Percentiles rank a stretch among this genome's conserved stretches.
phyloP scores from a whole-genome alignment of 2,329 filamentous ascomycete species.

The Calycina marina region DNA sequence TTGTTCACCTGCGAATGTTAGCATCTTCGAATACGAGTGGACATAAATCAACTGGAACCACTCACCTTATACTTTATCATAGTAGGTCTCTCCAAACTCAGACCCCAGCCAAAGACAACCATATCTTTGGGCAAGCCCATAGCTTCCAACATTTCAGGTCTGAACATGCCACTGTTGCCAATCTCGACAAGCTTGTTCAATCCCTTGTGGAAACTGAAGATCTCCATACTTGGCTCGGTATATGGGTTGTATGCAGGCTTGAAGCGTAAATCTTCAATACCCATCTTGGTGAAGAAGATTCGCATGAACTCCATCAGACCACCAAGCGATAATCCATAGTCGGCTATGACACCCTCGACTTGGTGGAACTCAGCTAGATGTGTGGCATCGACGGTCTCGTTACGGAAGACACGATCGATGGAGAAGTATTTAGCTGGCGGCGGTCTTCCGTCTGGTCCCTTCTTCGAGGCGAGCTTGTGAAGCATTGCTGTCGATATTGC shows the following conservation, averaged over 20 bases:
- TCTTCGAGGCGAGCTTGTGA: constrained; percentile 72
- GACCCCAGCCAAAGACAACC: constrained; percentile 85
- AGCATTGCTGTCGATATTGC: constrained; percentile 83
- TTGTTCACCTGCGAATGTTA: constrained; percentile 47
- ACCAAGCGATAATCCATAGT: constrained; percentile 84
- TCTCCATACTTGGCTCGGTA: constrained; percentile 95
- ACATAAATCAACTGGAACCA: too few species aligned
- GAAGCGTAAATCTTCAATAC: constrained; percentile 74
- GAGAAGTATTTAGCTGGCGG: constrained; percentile 86
- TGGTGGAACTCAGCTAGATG: constrained; percentile 98
- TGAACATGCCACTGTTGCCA: constrained; percentile 97
- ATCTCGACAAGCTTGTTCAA: constrained; percentile 90
- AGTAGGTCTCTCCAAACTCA: constrained; percentile 84
- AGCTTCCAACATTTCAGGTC: constrained; percentile 88
- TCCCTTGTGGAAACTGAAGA: constrained; percentile 88
- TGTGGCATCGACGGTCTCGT: constrained; percentile 93
- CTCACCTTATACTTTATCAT: constrained; percentile 41
- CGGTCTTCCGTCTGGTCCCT: constrained; percentile 52
- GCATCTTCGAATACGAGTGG: too few species aligned
- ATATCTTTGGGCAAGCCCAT: constrained; percentile 90
- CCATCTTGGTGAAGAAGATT: constrained; percentile 94
- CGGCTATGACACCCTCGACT: constrained; percentile 94
- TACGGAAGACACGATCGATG: constrained; percentile 95
- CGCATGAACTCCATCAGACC: constrained; percentile 91
- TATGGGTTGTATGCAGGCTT: constrained; percentile 96